These are phyloP conservation scores for Stemphylium lycopersici DNA, from an alignment of 2,329 filamentous ascomycete genomes.

Conservation along the genomic window DNA sequence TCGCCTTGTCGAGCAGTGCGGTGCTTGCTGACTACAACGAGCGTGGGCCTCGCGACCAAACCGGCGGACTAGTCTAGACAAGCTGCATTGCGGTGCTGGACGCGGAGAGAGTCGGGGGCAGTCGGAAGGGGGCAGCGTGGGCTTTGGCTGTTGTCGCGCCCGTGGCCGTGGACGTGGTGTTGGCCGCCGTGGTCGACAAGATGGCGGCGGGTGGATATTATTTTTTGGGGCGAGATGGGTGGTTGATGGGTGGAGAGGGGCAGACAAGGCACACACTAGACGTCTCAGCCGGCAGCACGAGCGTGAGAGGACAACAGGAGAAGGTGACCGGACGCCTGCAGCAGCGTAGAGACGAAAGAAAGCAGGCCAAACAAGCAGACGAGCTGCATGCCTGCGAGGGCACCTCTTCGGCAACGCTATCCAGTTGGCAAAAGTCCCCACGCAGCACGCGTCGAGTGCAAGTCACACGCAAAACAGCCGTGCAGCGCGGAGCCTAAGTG, in stretches of 20 bases:
- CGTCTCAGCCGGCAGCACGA: slow-evolving; percentile 17
- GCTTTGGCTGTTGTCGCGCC: neutral
- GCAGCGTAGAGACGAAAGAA: neutral
- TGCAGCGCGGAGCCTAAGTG: slow-evolving; percentile 11
- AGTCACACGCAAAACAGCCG: slow-evolving; percentile 21
- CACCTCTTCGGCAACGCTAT: slow-evolving; percentile 11
- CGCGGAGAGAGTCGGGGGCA: slow-evolving; percentile 19
- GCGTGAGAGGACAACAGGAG: neutral
- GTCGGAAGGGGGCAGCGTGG: neutral
- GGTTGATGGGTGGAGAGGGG: slow-evolving; percentile 18
- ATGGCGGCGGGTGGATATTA: neutral
- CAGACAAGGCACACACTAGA: slow-evolving; percentile 17
- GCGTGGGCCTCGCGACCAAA: slow-evolving; percentile 9
- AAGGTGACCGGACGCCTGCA: neutral
- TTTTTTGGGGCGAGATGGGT: slow-evolving; percentile 19
- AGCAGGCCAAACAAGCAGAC: neutral
- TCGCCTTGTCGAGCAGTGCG: slow-evolving; percentile 12
- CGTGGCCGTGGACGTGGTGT: neutral
- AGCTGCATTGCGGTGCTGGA: slow-evolving; percentile 33
- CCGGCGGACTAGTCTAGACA: slow-evolving; percentile 23
- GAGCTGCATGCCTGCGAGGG: slow-evolving; percentile 10
- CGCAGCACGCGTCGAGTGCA: slow-evolving; percentile 15
- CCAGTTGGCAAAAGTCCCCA: slow-evolving; percentile 21
- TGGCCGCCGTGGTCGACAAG: slow-evolving; percentile 6
- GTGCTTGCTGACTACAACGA: slow-evolving; percentile 18